Conservation (phyloP, 352 stramenopile genomes). For the Pythium apleroticum region DNA sequence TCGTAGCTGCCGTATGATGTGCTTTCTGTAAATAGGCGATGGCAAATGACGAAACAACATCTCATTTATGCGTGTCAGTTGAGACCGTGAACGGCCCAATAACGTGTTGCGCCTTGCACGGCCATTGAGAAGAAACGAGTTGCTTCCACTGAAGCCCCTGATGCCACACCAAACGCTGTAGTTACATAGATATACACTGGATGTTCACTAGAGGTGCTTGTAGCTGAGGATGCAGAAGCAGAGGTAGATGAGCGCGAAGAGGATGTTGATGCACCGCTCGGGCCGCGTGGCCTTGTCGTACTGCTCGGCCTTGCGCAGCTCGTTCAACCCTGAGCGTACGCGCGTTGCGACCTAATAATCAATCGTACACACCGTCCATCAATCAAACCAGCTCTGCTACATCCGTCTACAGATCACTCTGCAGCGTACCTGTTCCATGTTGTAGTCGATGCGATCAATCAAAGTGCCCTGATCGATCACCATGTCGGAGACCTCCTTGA, state of each 20-base stretch:
- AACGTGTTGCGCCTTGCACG: neutral
- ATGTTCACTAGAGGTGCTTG: constrained; percentile 57
- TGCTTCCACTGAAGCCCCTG: constrained; percentile 8
- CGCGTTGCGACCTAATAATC: constrained; percentile 46
- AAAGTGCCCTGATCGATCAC: constrained; percentile 83
- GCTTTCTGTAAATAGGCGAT: neutral
- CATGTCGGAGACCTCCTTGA: constrained; percentile 81
- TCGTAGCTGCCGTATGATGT: neutral
- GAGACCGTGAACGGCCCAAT: constrained; percentile 25
- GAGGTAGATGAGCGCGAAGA: constrained; percentile 58
- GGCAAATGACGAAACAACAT: constrained; percentile 44
- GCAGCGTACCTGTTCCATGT: constrained; percentile 72
- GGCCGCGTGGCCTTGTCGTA: constrained; percentile 67
- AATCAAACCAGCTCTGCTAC: neutral
- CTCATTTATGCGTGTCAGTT: constrained; percentile 58
- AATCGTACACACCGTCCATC: neutral
- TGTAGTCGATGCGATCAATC: constrained; percentile 87
- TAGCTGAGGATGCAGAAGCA: constrained; percentile 67
- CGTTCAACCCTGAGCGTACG: constrained; percentile 55
- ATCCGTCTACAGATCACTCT: neutral
- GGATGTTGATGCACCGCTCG: constrained; percentile 69
- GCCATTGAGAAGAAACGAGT: constrained; percentile 44
- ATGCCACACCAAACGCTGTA: constrained; percentile 24
- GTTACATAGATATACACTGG: no score
- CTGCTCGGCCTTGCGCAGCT: constrained; percentile 60